phyloP scores from a whole-genome alignment of 176 grass and related monocot species.

The Rhynchospora breviuscula region DNA sequence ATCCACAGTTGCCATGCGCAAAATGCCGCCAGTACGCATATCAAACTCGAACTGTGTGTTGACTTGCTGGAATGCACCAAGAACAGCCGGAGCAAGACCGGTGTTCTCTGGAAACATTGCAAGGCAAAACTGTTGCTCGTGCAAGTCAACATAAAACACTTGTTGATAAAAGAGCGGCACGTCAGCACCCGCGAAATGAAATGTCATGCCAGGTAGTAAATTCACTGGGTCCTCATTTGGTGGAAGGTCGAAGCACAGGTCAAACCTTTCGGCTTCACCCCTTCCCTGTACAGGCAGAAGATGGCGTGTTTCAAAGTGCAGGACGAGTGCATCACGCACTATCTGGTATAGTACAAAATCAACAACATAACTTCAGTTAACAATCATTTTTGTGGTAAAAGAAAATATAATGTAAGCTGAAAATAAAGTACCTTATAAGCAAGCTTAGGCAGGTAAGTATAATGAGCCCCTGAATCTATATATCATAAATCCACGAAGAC shows the following conservation, averaged over 20 bases:
- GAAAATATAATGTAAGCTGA: neutral
- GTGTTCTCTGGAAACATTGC: neutral
- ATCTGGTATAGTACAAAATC: neutral
- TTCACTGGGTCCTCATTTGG: neutral
- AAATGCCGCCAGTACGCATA: neutral
- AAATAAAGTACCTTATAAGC: neutral
- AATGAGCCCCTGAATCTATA: constrained; percentile 9
- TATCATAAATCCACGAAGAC: neutral
- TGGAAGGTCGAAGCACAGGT: constrained; percentile 4
- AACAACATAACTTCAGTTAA: neutral
- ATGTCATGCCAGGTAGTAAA: constrained; percentile 9
- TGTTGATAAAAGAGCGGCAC: neutral
- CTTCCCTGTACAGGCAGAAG: neutral
- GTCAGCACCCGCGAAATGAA: neutral
- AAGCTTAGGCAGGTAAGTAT: neutral
- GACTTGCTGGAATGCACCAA: constrained; percentile 6
- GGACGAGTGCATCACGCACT: neutral
- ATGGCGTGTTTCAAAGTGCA: neutral
- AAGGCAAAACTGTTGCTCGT: neutral
- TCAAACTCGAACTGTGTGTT: constrained; percentile 19
- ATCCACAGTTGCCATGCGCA: neutral
- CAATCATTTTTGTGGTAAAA: neutral
- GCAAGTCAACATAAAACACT: neutral
- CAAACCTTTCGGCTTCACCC: neutral
- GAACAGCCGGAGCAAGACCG: neutral